phyloP scores from a whole-genome alignment of 2,329 filamentous ascomycete genomes.

The Penicillium sp. region DNA sequence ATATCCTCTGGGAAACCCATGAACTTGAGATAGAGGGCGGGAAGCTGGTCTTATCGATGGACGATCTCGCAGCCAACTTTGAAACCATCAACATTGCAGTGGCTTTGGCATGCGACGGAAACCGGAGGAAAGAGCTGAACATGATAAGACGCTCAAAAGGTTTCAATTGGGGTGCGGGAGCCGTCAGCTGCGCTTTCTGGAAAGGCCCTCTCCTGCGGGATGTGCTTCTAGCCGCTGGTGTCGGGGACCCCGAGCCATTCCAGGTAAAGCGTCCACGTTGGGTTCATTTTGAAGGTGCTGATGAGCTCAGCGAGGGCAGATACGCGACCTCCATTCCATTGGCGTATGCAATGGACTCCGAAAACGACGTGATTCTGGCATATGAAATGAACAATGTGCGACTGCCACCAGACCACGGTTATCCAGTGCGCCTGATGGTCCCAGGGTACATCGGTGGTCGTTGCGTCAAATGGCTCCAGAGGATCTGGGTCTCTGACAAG shows the following conservation, averaged over 20 bases:
- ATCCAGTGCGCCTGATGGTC: conserved; percentile 65
- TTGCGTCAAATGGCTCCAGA: conserved; percentile 65
- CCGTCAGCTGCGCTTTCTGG: conserved; percentile 65
- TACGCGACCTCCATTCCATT: conserved; percentile 67
- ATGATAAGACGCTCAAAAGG: conserved; percentile 49
- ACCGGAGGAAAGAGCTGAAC: conserved; percentile 58
- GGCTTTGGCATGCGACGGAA: conserved; percentile 55
- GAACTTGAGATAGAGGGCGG: not conserved
- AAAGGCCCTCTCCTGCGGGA: conserved; percentile 61
- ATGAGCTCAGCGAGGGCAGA: conserved; percentile 65
- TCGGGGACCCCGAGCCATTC: conserved; percentile 39
- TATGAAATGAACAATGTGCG: conserved; percentile 70
- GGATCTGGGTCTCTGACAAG: conserved; percentile 41
- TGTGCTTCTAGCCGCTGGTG: conserved; percentile 61
- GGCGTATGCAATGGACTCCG: conserved; percentile 61
- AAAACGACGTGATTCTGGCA: conserved; percentile 65
- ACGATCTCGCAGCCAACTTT: conserved; percentile 42
- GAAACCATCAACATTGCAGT: conserved; percentile 54
- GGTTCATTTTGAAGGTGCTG: conserved; percentile 26
- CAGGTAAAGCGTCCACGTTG: conserved; percentile 26
- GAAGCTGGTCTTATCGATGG: not conserved
- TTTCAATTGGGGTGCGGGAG: conserved; percentile 63
- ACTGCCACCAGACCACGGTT: conserved; percentile 69
- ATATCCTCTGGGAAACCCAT: not conserved
- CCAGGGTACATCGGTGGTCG: conserved; percentile 70